Base-by-base conservation (phyloP, 2,329 filamentous ascomycete genomes). In the Pseudogymnoascus sp. region DNA sequence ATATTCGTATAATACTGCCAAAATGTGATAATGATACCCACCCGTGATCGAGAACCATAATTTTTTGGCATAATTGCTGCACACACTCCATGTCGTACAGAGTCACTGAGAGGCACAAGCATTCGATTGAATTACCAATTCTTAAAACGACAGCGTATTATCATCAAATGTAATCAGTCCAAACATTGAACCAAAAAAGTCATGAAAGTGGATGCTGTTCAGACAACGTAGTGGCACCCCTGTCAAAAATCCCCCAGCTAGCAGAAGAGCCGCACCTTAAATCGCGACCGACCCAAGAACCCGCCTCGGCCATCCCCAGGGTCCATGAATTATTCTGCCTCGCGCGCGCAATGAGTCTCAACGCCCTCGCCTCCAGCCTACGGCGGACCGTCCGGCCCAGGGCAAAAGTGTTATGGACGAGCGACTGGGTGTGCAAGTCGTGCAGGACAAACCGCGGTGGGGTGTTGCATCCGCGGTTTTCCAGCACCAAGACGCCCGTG, bases 341-440 rank as follows among this genome's bases (percentile, higher is more conserved):
- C 11, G 41, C 14, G 5, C n/a, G 8, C 25, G 58, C 54, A 47
- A 70, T 70, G 66, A 67, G 62, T 65, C 22, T 62, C 37, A 64
- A 65, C 60, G 60, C 59, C 28, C 54, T 67, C 57, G 18, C 58
- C n/a, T 62, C 65, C 28, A 58, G 59, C 12, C 41, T 69, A 25
- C 63, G 65, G 43, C 47, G 62, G 33, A 64, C 63, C 36, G 47
- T 67, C 22, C 38, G 62, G 36, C 59, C 62, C 5, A 62, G 60
- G 18, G 47, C 22, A 18, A 60, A 58, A 47, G 14, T 33, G 6
- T 37, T 50, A 58, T 59, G 61, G 63, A 63, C 9, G 5, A 54
- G 37, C 22, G 57, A 64, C 59, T 68, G 69, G 68, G 35, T 69
- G 9, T 70, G 68, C 58, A 65, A 61, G 33, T 66, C 63, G 25